Base-by-base conservation (phyloP, 139 green algal genomes). In the Asterochloris erici region DNA sequence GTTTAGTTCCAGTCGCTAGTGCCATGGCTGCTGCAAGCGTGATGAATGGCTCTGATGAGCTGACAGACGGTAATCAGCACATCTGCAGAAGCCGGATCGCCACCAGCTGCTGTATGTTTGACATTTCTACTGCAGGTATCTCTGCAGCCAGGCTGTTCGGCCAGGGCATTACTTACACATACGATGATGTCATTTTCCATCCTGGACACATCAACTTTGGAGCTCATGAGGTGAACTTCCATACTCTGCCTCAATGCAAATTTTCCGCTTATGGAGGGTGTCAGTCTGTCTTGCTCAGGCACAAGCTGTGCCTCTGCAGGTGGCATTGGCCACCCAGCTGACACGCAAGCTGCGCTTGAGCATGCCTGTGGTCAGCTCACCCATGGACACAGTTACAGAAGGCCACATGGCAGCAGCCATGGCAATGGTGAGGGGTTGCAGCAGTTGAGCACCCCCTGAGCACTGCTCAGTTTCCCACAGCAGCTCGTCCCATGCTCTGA, bases 331-430 rank as follows among this genome's bases (percentile, higher is more conserved):
- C 13, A 92, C 89, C 19, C 85, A 96, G 63, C 79, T 99, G 14
- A 97, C 95, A 4, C 92, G 88, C 60, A 95, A 96, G 84, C 96
- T 99, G 78, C 81, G 62, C 63, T 88, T 99, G 78, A 87, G 89
- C 60, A 93, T 93, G 23, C 97, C 97, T 14, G 86, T 99, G 15
- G 94, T 99, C 61, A 95, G 87, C 76, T 97, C 94, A 0, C 97
- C 97, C 15, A 99, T 99, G 97, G 96, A 99, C 89, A 98, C 96
- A 11, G 97, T 99, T 0, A 99, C 97, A 12, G 97, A 99, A 86
- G 90, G 89, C 9, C 85, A 93, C 47, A 99, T 99, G 97, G 97
- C 97, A 14, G 90, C 95, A 47, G 94, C 95, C 0, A 99, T 99
- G 97, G 97, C 97, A 1, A 87, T 84, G 75, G 91, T 98, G 76